Conservation (phyloP, 352 stramenopile species). For the Phytophthora litchii region DNA sequence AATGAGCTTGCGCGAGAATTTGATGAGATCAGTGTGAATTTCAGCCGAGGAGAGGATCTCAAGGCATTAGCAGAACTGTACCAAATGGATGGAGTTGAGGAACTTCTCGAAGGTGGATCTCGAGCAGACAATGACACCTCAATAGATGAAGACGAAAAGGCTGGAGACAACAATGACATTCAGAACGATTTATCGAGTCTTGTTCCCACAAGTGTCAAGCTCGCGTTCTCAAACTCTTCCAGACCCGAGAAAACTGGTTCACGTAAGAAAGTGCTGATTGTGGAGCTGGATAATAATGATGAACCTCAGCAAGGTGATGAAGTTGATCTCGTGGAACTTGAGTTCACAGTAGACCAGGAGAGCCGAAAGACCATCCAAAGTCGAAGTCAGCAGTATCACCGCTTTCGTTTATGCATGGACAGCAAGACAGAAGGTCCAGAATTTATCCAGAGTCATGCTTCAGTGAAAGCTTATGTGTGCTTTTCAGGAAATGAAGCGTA, state of each 20-base stretch:
- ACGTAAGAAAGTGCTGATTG: slow-evolving; percentile 60
- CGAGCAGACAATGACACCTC: slow-evolving; percentile 5
- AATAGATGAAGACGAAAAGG: slow-evolving; percentile 7
- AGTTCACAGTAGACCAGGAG: slow-evolving; percentile 49
- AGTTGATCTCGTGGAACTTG: slow-evolving; percentile 33
- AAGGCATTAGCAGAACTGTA: slow-evolving; percentile 75
- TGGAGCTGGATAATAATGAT: slow-evolving; percentile 57
- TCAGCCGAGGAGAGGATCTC: slow-evolving; percentile 67
- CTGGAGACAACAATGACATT: slow-evolving; percentile 7
- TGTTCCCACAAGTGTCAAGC: slow-evolving; percentile 37
- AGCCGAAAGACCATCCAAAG: slow-evolving; percentile 63
- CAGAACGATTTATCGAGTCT: slow-evolving; percentile 15
- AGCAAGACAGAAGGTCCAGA: not conserved
- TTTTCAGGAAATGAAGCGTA: slow-evolving; percentile 28
- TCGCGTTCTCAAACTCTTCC: slow-evolving; percentile 51
- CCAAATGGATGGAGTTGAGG: slow-evolving; percentile 80
- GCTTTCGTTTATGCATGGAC: slow-evolving; percentile 49
- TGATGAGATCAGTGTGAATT: slow-evolving; percentile 43
- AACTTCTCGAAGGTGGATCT: slow-evolving; percentile 57
- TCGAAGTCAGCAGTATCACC: slow-evolving; percentile 59
- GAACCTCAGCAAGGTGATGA: slow-evolving; percentile 10
- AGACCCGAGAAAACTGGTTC: not conserved
- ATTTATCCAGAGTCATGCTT: slow-evolving; percentile 45
- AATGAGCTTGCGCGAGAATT: slow-evolving; percentile 50
- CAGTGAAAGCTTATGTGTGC: slow-evolving; percentile 38